These are phyloP conservation scores for Ceratobasidium sp. DNA, from an alignment of 1,284 basidiomycete genomes.

Conservation along the genomic window DNA sequence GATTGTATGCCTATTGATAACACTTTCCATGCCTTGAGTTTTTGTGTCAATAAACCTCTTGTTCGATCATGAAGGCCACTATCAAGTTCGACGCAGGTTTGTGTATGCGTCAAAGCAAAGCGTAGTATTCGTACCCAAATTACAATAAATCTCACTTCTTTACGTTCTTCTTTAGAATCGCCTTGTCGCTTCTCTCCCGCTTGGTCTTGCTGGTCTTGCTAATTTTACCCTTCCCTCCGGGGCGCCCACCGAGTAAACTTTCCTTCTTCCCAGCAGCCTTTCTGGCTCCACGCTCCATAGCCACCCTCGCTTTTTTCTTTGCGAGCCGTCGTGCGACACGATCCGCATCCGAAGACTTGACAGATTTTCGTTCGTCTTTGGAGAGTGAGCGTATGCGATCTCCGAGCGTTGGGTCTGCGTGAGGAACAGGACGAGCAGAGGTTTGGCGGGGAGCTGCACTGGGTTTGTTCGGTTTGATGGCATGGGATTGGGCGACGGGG, in stretches of 20 bases:
- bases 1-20: too few relatives aligned
- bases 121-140: too few relatives aligned
- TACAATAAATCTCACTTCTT: conserved; percentile 65
- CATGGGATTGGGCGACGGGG: conserved; percentile 49
- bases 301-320: conserved; percentile 83
- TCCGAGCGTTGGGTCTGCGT: conserved; percentile 85
- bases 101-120: too few relatives aligned
- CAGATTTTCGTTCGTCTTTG: conserved; percentile 88
- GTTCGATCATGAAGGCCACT: too few relatives aligned
- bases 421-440: conserved; percentile 62
- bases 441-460: conserved; percentile 15
- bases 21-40: too few relatives aligned
- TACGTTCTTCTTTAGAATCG: conserved; percentile 68
- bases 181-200: conserved; percentile 72
- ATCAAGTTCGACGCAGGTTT: too few relatives aligned
- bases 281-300: conserved; percentile 61
- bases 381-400: conserved; percentile 79
- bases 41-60: too few relatives aligned
- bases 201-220: conserved; percentile 51
- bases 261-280: conserved; percentile 53
- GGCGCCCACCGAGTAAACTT: conserved; percentile 63
- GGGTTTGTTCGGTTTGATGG: conserved; percentile 45
- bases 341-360: conserved; percentile 82
- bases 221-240: conserved; percentile 56
- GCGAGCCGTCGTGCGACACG: conserved; percentile 85